Evolutionary conservation across 495 filamentous ascomycete genomes (phyloP).

Genomic region (Tuber microsphaerosporum): DNA sequence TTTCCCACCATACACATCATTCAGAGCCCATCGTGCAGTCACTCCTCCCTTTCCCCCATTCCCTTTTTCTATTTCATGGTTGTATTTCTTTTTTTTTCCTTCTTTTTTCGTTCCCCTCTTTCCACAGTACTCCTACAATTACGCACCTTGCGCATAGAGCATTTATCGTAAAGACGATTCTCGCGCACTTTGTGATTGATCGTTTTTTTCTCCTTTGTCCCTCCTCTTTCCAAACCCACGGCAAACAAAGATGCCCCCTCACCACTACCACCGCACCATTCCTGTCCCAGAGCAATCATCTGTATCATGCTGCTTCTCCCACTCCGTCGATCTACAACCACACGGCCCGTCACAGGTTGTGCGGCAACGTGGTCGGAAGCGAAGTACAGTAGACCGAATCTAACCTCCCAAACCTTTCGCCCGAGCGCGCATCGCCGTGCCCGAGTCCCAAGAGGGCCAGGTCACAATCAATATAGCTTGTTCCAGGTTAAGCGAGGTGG

Average conservation of each 20-base stretch:
- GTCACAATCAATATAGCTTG: constrained; percentile 35
- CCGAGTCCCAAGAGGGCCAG: constrained; percentile 21
- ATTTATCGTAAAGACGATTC: neutral
- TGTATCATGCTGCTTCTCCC: constrained; percentile 23
- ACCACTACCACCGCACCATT: constrained; percentile 7
- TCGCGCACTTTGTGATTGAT: constrained; percentile 34
- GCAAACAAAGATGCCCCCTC: constrained; percentile 13
- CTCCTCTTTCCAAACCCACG: constrained; percentile 26
- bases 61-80: neutral
- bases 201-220: constrained; percentile 21
- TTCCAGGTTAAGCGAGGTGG: constrained; percentile 39
- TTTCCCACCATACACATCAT: constrained; percentile 29
- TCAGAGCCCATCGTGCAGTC: constrained; percentile 26
- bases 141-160: neutral
- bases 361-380: constrained; percentile 39
- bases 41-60: constrained; percentile 10
- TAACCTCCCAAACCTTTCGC: constrained; percentile 33
- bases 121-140: neutral
- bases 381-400: constrained; percentile 31
- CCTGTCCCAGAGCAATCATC: constrained; percentile 17
- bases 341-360: constrained; percentile 39
- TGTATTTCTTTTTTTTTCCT: neutral
- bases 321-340: constrained; percentile 38
- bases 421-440: constrained; percentile 31
- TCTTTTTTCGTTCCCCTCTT: neutral